Evolutionary conservation across 306 rosid species (phyloP).

Genomic region (Fragaria ananassa): DNA sequence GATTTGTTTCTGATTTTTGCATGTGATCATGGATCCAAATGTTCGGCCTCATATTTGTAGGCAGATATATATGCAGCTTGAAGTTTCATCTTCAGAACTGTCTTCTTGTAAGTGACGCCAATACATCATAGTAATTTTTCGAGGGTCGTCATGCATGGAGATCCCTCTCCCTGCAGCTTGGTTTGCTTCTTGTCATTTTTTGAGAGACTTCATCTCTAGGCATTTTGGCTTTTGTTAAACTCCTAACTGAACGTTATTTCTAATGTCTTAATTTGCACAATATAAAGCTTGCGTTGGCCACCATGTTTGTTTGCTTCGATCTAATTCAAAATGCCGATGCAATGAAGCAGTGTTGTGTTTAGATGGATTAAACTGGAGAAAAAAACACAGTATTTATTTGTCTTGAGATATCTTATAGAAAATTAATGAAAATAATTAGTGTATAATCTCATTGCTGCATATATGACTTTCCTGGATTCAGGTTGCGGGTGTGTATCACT

Average conservation of each 20-base stretch:
- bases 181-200: neutral
- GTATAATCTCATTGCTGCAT: neutral
- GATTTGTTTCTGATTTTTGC: neutral
- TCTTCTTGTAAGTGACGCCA: neutral
- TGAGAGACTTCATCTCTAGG: neutral
- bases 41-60: neutral
- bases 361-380: neutral
- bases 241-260: neutral
- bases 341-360: neutral
- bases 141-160: neutral
- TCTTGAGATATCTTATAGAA: neutral
- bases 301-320: neutral
- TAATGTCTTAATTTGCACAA: neutral
- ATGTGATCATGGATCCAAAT: neutral
- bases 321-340: no score
- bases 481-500: neutral
- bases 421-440: neutral
- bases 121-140: neutral
- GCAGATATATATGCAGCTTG: no score
- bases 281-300: neutral
- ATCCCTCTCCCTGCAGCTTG: neutral
- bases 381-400: neutral
- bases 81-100: neutral
- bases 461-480: neutral
- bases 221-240: neutral